A percentile compares a stretch with the other conserved stretches of the same genome.
Conservation (phyloP, 352 stramenopile species). For the Discostella stelligera region DNA sequence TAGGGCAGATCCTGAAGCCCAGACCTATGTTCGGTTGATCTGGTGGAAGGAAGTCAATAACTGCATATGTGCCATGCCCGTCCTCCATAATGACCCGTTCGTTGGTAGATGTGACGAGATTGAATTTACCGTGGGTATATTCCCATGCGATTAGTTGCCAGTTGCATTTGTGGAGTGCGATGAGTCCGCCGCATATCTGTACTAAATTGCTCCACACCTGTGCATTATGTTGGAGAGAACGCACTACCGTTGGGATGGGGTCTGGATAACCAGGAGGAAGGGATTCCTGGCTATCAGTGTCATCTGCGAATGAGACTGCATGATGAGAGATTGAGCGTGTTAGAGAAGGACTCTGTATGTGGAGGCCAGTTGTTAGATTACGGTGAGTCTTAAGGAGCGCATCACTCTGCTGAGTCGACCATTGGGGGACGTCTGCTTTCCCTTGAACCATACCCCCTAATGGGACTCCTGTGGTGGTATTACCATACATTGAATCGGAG, state of each 20-base stretch:
- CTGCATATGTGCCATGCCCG: too few relatives aligned
- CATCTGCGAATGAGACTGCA: constrained; percentile 30
- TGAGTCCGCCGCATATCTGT: not conserved
- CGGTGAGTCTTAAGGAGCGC: constrained; percentile 16
- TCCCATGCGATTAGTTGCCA: constrained; percentile 17
- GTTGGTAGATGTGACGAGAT: too few relatives aligned
- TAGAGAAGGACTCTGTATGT: not conserved
- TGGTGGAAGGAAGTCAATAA: too few relatives aligned
- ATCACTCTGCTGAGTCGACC: constrained; percentile 10
- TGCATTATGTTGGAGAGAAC: not conserved
- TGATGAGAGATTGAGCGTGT: not conserved
- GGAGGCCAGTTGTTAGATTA: not conserved
- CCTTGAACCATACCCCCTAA: constrained; percentile 30
- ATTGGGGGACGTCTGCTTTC: constrained; percentile 15
- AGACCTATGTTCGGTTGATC: too few relatives aligned
- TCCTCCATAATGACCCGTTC: too few relatives aligned
- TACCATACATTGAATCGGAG: not conserved
- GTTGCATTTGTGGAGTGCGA: constrained; percentile 12
- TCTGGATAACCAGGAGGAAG: not conserved
- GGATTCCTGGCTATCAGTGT: constrained; percentile 10
- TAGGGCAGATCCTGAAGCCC: too few relatives aligned
- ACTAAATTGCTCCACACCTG: constrained; percentile 2
- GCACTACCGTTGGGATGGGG: not conserved
- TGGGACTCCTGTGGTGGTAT: not conserved
- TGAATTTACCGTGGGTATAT: too few relatives aligned